These are phyloP conservation scores for Mycosarcoma mackinlayi DNA, from an alignment of 1,284 basidiomycete species.

Conservation along the genomic window DNA sequence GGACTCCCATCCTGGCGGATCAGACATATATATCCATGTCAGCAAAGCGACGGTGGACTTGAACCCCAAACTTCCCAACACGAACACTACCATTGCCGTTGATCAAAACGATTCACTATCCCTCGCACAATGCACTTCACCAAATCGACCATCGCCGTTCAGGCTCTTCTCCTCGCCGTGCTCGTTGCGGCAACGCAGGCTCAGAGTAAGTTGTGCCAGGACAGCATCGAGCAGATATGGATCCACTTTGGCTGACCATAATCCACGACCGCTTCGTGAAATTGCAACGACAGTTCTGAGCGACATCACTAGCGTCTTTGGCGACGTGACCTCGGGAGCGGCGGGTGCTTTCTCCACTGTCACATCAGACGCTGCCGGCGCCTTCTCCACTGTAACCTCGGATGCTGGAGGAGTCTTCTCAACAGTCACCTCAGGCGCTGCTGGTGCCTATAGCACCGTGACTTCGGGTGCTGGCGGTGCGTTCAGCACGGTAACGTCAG, in stretches of 20 bases:
- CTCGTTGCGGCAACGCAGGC: conserved; percentile 28
- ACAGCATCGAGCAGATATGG: too few relatives aligned
- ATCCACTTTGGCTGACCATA: background rate
- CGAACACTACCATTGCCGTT: too few relatives aligned
- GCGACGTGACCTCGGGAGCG: conserved; percentile 18
- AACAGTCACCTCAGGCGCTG: conserved; percentile 2
- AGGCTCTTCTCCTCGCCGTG: conserved; percentile 36
- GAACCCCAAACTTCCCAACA: too few relatives aligned
- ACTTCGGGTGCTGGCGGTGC: conserved; percentile 8
- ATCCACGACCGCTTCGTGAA: too few relatives aligned
- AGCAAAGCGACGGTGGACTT: too few relatives aligned
- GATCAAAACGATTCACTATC: too few relatives aligned
- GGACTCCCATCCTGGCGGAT: too few relatives aligned
- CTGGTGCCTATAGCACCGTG: background rate
- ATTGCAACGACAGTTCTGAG: background rate
- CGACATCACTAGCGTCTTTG: conserved; percentile 12
- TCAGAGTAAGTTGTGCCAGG: conserved; percentile 25
- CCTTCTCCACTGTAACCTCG: background rate
- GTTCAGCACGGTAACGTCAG: background rate
- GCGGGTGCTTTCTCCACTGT: conserved; percentile 5
- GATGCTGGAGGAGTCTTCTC: background rate
- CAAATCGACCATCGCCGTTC: conserved; percentile 24
- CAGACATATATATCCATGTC: too few relatives aligned
- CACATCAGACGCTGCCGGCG: conserved; percentile 10
- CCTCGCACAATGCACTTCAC: conserved; percentile 39